Base-by-base conservation (phyloP, 768 basidiomycete species). In the Russula brevipes region DNA sequence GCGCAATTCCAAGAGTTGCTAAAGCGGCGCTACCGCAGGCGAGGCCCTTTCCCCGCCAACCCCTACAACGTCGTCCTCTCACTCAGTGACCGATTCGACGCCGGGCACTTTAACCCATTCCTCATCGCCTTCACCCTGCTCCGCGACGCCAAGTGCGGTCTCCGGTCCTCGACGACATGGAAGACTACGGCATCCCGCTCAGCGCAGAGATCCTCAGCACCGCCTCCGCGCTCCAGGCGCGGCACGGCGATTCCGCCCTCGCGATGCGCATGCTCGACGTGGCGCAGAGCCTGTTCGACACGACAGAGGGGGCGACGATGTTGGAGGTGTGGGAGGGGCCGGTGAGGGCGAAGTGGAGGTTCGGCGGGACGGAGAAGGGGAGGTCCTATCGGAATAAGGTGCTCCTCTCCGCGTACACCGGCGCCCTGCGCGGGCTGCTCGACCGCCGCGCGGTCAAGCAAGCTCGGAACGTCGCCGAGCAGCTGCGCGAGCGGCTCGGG, bases 101-200 rank as follows among this genome's bases (percentile, higher is more conserved):
- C 70, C 38, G 68, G 73, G 41, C 75, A 76, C 64, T 89, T 88
- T 69, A 81, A 77, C 1, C 78, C 83, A 0, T 88, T 88, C 69
- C 71, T 87, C 45, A 70, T 73, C 41, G 71, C 70, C 19, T 73
- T 83, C 67, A 76, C 76, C 55, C 58, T 66, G 5, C 55, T 69
- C 4, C 66, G 63, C 35, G 74, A 76, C 1, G 69, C 77, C 0
- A 52, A 67, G 5, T 69, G 70, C 35, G 82, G 80, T 0, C 68
- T 74, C 0, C 63, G 67, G 74, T 86, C 19, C 55, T 88, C 44
- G 66, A 65, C n/a, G 84, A 87, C 68, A 86, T 88, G 83, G 51
- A 76, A 4, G 55, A 68, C 7, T 68, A 80, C 0, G 80, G 79
- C 4, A 64, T 88, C 35, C 56, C 68, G 5, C 85, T 85, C 0